Evolutionary conservation across 495 filamentous ascomycete genomes (phyloP).

Genomic region (Talaromyces wortmannii): DNA sequence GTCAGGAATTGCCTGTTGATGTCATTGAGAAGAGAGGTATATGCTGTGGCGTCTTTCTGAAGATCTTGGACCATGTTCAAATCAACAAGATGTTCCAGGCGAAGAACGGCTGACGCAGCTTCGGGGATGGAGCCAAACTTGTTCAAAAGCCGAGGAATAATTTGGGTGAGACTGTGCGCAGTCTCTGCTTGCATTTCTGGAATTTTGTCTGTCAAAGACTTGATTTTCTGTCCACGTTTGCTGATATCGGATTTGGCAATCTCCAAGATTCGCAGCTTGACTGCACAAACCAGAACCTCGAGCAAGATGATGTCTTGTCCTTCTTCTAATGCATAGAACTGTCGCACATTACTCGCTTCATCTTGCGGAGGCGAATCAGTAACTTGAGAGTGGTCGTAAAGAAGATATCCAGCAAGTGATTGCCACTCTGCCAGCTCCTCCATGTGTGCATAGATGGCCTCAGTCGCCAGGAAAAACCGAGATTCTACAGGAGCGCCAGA

Average conservation of each 20-base stretch:
- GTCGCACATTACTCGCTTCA: conserved; percentile 50
- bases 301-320: conserved; percentile 79
- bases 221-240: conserved; percentile 56
- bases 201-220: conserved; percentile 52
- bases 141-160: conserved; percentile 79
- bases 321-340: conserved; percentile 63
- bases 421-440: conserved; percentile 81
- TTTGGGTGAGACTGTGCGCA: conserved; percentile 62
- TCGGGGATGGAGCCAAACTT: conserved; percentile 82
- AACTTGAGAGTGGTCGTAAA: conserved; percentile 78
- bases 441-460: conserved; percentile 76
- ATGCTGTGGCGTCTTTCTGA: conserved; percentile 75
- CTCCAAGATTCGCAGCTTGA: conserved; percentile 58
- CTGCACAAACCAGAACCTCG: conserved; percentile 75
- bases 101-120: conserved; percentile 76
- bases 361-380: conserved; percentile 41
- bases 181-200: conserved; percentile 64
- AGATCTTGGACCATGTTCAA: conserved; percentile 85
- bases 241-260: conserved; percentile 48
- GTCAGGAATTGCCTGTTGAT: conserved; percentile 90
- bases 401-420: conserved; percentile 76
- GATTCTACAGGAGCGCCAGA: conserved; percentile 54
- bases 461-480: conserved; percentile 75
- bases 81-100: conserved; percentile 81
- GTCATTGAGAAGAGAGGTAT: conserved; percentile 78